Conservation (phyloP, 108 stramenopile species). For the Nitzschia inconspicua region DNA sequence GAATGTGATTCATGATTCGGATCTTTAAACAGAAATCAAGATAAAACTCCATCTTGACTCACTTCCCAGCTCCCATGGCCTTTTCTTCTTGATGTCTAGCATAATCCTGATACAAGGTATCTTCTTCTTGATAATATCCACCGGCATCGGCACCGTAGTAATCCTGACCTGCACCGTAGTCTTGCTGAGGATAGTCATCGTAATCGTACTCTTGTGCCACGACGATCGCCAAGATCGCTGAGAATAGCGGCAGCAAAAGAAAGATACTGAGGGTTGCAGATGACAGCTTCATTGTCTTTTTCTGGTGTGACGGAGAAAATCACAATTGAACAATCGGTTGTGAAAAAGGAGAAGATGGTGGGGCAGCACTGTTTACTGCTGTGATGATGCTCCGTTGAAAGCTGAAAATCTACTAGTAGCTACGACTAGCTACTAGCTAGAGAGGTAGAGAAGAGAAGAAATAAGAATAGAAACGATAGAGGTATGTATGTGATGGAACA, state of each 20-base stretch:
- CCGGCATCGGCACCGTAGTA: conserved; percentile 9
- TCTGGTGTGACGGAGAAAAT: no score
- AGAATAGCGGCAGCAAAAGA: neutral
- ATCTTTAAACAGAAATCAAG: neutral
- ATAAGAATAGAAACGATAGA: no score
- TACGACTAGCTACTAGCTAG: no score
- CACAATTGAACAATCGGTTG: no score
- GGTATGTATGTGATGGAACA: no score
- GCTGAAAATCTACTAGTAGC: no score
- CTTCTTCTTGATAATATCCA: neutral
- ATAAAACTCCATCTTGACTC: conserved; percentile 14
- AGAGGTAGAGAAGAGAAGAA: no score
- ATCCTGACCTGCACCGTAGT: conserved; percentile 2
- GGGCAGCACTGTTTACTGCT: no score
- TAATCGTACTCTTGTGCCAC: conserved; percentile 1
- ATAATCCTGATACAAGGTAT: conserved; percentile 19
- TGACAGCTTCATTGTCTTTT: no score
- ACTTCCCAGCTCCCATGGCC: conserved; percentile 2
- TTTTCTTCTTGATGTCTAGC: conserved; percentile 17
- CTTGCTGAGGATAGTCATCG: conserved; percentile 19
- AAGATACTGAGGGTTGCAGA: no score
- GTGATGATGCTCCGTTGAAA: no score
- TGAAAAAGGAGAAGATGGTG: no score
- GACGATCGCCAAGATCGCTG: neutral
- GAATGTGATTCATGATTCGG: neutral